These are phyloP conservation scores for Emydomyces testavorans DNA, from an alignment of 2,329 filamentous ascomycete species.

Conservation along the genomic window DNA sequence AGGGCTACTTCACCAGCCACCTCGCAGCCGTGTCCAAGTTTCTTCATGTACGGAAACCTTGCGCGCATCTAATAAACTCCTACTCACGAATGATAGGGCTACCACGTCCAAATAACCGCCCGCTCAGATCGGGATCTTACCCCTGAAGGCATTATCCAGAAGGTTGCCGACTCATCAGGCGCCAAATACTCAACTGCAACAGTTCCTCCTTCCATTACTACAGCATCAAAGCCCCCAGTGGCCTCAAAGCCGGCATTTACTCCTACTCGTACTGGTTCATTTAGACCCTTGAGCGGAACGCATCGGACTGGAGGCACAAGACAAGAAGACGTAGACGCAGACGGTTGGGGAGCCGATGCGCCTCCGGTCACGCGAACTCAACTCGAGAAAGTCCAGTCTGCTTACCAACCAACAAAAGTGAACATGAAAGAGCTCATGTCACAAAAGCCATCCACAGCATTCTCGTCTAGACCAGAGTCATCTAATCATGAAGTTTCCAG, in stretches of 20 bases:
- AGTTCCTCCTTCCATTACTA: conserved; percentile 42
- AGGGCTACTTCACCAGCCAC: conserved; percentile 97
- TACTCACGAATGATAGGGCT: conserved; percentile 47
- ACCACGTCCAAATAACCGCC: conserved; percentile 94
- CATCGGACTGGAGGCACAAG: conserved; percentile 42
- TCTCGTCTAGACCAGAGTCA: conserved; percentile 32
- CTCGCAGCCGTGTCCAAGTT: conserved; percentile 79
- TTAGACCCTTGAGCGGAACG: conserved; percentile 55
- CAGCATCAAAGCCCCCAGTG: conserved; percentile 49
- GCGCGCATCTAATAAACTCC: background rate
- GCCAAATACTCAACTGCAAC: conserved; percentile 76
- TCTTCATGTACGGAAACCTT: conserved; percentile 52
- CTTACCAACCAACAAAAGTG: conserved; percentile 92
- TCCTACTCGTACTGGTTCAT: conserved; percentile 52
- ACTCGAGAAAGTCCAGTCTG: conserved; percentile 80
- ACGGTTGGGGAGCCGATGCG: conserved; percentile 92
- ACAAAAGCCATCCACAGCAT: conserved; percentile 49
- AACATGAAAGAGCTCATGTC: conserved; percentile 77
- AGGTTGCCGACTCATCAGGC: conserved; percentile 87
- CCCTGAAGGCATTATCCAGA: conserved; percentile 78
- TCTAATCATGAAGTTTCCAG: conserved; percentile 35
- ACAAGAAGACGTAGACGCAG: conserved; percentile 55
- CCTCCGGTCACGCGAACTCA: conserved; percentile 78
- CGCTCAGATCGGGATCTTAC: conserved; percentile 82
- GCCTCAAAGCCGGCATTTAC: conserved; percentile 88